A percentile compares a stretch with the other conserved stretches of the same genome.
phyloP scores from a whole-genome alignment of 2,329 filamentous ascomycete genomes.

The Allantophomopsis cytisporea region DNA sequence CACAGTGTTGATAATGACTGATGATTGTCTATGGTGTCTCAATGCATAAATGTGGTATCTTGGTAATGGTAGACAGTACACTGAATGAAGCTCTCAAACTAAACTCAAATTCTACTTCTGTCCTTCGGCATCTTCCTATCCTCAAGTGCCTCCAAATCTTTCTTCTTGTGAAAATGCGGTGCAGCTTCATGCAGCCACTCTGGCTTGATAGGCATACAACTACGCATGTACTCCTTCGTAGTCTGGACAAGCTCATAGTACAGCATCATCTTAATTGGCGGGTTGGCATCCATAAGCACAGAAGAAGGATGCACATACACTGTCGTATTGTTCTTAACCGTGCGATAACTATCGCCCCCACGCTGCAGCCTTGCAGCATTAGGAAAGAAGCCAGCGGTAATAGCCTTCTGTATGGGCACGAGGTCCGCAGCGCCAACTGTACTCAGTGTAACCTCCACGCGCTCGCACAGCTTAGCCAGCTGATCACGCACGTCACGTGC shows the following conservation, averaged over 20 bases:
- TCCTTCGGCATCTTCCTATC: conserved; percentile 61
- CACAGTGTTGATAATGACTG: no score
- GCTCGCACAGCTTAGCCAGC: conserved; percentile 80
- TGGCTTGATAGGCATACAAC: conserved; percentile 70
- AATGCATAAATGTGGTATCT: no score
- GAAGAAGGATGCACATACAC: conserved; percentile 87
- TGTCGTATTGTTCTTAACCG: conserved; percentile 77
- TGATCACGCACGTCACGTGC: conserved; percentile 90
- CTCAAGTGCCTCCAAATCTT: conserved; percentile 73
- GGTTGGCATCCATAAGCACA: conserved; percentile 66
- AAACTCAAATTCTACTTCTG: conserved; percentile 1
- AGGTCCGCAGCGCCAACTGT: conserved; percentile 58
- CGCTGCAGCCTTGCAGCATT: conserved; percentile 78
- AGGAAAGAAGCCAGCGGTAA: conserved; percentile 88
- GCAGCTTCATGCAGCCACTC: conserved; percentile 83
- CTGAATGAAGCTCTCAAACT: no score
- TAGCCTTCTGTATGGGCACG: conserved; percentile 69
- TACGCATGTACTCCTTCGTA: conserved; percentile 86
- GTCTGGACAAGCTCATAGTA: conserved; percentile 78
- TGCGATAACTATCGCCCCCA: conserved; percentile 78
- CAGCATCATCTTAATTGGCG: conserved; percentile 67
- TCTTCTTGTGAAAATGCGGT: conserved; percentile 88
- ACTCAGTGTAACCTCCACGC: conserved; percentile 70
- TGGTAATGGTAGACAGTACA: no score
- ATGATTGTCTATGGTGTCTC: no score